Base-by-base conservation (phyloP, 2,329 filamentous ascomycete species). In the Exophiala dermatitidis region DNA sequence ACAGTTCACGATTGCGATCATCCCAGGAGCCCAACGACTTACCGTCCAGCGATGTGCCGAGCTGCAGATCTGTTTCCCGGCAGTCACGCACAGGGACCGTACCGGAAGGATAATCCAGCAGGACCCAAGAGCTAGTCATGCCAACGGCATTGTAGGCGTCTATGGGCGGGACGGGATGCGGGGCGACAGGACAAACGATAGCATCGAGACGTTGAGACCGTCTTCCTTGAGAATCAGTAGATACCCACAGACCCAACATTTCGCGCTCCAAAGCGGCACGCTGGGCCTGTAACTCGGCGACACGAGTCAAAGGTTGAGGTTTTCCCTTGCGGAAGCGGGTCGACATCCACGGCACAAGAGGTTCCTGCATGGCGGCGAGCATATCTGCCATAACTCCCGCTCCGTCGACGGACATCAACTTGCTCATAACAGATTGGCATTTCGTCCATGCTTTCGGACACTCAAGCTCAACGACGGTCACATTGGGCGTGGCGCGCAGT, bases 131-230 rank as follows among this genome's bases (percentile, higher is more conserved):
- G 26, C 73, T 77, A 0, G 81, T 84, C 63, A 85, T 85, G 52
- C 80, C 77, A 0, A 80, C 77, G 0, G 76, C 77, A 64, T 83
- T 83, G 68, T 80, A 85, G 1, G 75, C 70, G 67, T 86, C 83
- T 50, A 83, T 76, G 6, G 76, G 73, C 1, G 82, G 79, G 0
- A 82, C 75, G 0, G 82, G 80, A 65, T 86, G 83, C 1, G 82
- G 81, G 9, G 82, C 82, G 0, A 84, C 72, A 0, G 82, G 83
- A 57, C 77, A 81, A 51, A 86, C 75, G 48, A 86, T 76, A 0
- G 80, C 80, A 69, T 85, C 82, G 5, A 85, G 69, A 3, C 64
- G 66, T 43, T 65, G 64, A 34, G 72, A 69, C 9, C 70, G 67
- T 48, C 67, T 63, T 5, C 64, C 61, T 57, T 71, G 52, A 6